Base-by-base conservation (phyloP, 2,329 filamentous ascomycete genomes). In the Beauveria varroae region DNA sequence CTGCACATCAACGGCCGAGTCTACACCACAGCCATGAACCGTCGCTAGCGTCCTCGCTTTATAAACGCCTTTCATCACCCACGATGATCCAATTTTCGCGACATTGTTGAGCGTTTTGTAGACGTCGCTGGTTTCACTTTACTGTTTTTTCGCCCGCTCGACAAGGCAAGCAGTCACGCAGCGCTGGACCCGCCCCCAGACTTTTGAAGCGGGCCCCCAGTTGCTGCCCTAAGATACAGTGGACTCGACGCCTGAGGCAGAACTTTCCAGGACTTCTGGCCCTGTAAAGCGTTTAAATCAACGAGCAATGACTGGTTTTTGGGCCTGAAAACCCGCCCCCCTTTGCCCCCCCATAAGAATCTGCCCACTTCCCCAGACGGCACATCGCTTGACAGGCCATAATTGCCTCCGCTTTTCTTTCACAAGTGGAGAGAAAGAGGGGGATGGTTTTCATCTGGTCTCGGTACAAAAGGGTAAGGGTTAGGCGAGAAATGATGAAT, bases 311-410 rank as follows among this genome's bases (percentile, higher is more conserved):
- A 58, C 44, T 58, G 56, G 56, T 14, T n/a, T 9, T 30, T 30
- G 28, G 28, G 30, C 30, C 10, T 34, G 12, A 14, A 5, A 34
- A 14, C 12, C 22, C 9, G 8, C 12, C 22, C 14, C 22, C 24
- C 46, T 6, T 28, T n/a, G 28, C 55, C 56, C 16, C 22, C 16
- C 22, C 18, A 41, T 22, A 51, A 26, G 10, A 37, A 34, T 34
- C 8, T 44, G 24, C 40, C 57, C 57, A 59, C 57, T 59, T 59
- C 57, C 57, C 57, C 57, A 59, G 57, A 59, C 57, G 57, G 57
- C 30, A 28, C 57, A 59, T 59, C 57, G 57, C 37, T 59, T 34
- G 26, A 52, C 47, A 44, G 6, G n/a, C 22, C 30, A 16, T 10
- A 54, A 24, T 3, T 7, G 50, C 8, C 51, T 43, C 56, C 44